Evolutionary conservation across 2,329 filamentous ascomycete species (phyloP).

Genomic region (Cladophialophora exuberans): DNA sequence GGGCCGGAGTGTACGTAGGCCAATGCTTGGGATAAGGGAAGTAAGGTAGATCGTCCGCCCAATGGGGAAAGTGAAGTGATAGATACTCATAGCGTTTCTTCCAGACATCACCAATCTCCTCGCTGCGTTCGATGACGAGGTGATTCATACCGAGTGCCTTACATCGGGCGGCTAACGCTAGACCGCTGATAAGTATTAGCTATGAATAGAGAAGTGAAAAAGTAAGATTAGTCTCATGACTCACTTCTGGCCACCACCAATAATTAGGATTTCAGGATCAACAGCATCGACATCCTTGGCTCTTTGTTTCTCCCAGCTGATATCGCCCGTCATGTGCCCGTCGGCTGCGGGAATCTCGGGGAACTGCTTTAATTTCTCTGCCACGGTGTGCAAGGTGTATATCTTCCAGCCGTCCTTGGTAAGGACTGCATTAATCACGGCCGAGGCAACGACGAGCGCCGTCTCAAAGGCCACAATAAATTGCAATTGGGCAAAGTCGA

Average conservation of each 20-base stretch:
- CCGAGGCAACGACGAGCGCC: conserved; percentile 35
- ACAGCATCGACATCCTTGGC: conserved; percentile 34
- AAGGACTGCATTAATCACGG: conserved; percentile 39
- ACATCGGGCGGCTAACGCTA: conserved; percentile 34
- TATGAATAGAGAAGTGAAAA: background rate
- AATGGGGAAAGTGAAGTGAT: conserved; percentile 39
- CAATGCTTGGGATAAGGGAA: conserved; percentile 38
- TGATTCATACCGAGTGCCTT: conserved; percentile 35
- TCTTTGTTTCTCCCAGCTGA: conserved; percentile 40
- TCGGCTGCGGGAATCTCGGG: conserved; percentile 37
- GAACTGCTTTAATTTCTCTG: conserved; percentile 39
- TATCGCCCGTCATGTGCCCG: conserved; percentile 41
- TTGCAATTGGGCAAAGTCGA: conserved; percentile 38
- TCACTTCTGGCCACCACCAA: conserved; percentile 35
- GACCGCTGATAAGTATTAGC: conserved; percentile 26
- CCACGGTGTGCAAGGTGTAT: conserved; percentile 42
- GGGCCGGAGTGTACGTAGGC: conserved; percentile 39
- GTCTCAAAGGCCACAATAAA: conserved; percentile 40
- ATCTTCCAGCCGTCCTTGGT: conserved; percentile 41
- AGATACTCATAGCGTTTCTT: conserved; percentile 40
- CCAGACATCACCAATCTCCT: conserved; percentile 38
- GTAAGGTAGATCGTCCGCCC: conserved; percentile 38
- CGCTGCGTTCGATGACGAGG: conserved; percentile 38
- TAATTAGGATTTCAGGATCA: conserved; percentile 34
- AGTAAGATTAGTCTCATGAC: background rate